Conservation (phyloP, 192 early-diverging fungal species). For the Piromyces finnis region DNA sequence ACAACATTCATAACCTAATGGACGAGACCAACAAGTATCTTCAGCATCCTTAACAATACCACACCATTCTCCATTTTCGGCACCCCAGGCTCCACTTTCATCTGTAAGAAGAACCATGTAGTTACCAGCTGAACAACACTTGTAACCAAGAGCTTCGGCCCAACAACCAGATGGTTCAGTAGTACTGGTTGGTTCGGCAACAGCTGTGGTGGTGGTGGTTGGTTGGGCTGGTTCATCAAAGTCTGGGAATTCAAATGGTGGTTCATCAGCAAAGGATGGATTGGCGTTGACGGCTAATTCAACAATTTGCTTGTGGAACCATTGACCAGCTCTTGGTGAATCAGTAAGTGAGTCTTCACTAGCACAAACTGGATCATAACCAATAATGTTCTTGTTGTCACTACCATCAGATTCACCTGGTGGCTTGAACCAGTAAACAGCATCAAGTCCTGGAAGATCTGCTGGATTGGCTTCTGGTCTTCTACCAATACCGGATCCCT, state of each 20-base stretch:
- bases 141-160: too few species aligned
- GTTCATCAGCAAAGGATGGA: not conserved
- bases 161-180: not conserved
- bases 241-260: not conserved
- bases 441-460: not conserved
- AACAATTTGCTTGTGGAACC: not conserved
- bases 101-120: too few species aligned
- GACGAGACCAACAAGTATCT: too few species aligned
- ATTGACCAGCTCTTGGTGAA: not conserved
- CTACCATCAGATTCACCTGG: not conserved
- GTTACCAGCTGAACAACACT: too few species aligned
- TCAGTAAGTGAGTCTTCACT: not conserved
- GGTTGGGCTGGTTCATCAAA: not conserved
- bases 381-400: not conserved
- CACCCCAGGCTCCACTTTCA: too few species aligned
- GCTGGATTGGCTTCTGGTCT: not conserved
- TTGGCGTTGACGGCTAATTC: not conserved
- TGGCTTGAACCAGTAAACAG: not conserved
- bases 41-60: too few species aligned
- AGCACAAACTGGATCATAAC: not conserved
- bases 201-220: not conserved
- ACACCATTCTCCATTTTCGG: too few species aligned
- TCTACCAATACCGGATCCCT: not conserved
- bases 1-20: too few species aligned
- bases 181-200: not conserved